Conservation (phyloP, 2,329 filamentous ascomycete genomes). For the Emmonsiellopsis sp. region DNA sequence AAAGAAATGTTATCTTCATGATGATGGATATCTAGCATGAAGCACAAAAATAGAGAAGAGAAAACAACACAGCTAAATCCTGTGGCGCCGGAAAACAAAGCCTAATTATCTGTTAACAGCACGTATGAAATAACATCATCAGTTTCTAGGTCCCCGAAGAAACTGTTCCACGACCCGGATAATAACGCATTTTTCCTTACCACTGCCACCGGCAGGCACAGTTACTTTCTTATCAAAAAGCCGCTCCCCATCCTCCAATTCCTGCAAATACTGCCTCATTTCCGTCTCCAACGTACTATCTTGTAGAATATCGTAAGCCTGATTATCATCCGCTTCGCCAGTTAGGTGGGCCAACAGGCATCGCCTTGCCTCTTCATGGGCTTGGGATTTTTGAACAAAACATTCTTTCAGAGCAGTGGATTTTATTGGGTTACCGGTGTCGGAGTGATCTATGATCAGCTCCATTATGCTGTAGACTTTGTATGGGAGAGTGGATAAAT, state of each 20-base stretch:
- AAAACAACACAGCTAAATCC: neutral
- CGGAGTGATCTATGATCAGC: neutral
- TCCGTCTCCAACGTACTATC: conserved; percentile 7
- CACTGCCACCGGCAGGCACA: neutral
- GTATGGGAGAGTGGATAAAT: conserved; percentile 6
- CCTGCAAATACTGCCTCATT: conserved; percentile 4
- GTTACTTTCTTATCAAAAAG: conserved; percentile 8
- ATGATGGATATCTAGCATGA: no score
- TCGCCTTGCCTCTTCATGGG: conserved; percentile 7
- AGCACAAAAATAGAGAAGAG: neutral
- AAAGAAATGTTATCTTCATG: no score
- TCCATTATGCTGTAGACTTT: conserved; percentile 8
- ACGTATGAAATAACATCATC: neutral
- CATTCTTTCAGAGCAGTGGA: conserved; percentile 2
- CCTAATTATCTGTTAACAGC: no score
- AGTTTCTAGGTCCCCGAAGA: conserved; percentile 10
- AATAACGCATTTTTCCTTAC: conserved; percentile 3
- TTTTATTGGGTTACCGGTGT: neutral
- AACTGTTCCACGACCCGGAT: conserved; percentile 9
- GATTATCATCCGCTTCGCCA: neutral
- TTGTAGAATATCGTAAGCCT: conserved; percentile 3
- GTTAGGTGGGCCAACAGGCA: conserved; percentile 4
- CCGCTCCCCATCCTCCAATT: conserved; percentile 7
- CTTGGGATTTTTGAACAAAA: conserved; percentile 3
- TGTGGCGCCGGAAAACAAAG: no score